Percentiles rank a stretch among this genome's conserved stretches.
Conservation (phyloP, 2,329 filamentous ascomycete species). For the Botrytis elliptica region DNA sequence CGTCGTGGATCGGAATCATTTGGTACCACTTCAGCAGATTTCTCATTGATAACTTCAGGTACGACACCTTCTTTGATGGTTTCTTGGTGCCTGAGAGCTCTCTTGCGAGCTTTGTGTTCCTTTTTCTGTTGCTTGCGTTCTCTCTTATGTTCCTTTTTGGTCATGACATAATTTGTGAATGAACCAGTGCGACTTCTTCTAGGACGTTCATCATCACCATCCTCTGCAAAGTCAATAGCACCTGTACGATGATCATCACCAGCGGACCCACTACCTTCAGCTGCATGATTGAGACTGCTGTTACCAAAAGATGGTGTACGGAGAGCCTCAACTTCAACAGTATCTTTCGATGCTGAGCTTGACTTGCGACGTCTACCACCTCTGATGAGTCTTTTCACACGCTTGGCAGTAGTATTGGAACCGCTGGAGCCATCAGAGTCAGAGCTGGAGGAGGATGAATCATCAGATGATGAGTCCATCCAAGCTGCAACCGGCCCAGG, state of each 20-base stretch:
- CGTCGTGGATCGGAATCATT: conserved; percentile 49
- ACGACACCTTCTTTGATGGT: conserved; percentile 30
- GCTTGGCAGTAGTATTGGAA: conserved; percentile 71
- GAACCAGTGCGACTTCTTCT: conserved; percentile 34
- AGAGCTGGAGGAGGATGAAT: conserved; percentile 60
- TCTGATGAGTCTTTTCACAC: conserved; percentile 71
- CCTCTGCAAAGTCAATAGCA: conserved; percentile 51
- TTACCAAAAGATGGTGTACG: conserved; percentile 46
- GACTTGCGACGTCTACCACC: conserved; percentile 68
- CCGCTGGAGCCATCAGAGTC: conserved; percentile 68
- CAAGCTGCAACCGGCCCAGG: conserved; percentile 82
- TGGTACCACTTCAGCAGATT: conserved; percentile 23
- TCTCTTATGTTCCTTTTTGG: conserved; percentile 41
- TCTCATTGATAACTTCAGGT: conserved; percentile 25
- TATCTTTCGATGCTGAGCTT: conserved; percentile 66
- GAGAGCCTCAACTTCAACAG: conserved; percentile 41
- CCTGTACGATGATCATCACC: conserved; percentile 36
- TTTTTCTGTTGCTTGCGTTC: conserved; percentile 43
- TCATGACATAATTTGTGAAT: conserved; percentile 27
- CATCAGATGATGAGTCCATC: conserved; percentile 62
- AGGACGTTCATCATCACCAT: conserved; percentile 50
- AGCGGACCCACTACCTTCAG: conserved; percentile 28
- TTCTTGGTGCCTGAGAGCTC: conserved; percentile 28
- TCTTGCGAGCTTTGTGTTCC: conserved; percentile 32
- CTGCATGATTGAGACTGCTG: conserved; percentile 29